Evolutionary conservation across 768 basidiomycete species (phyloP), one percentile per base, ranked within the genome.

Genomic region (Xanthoconium stramineum): DNA sequence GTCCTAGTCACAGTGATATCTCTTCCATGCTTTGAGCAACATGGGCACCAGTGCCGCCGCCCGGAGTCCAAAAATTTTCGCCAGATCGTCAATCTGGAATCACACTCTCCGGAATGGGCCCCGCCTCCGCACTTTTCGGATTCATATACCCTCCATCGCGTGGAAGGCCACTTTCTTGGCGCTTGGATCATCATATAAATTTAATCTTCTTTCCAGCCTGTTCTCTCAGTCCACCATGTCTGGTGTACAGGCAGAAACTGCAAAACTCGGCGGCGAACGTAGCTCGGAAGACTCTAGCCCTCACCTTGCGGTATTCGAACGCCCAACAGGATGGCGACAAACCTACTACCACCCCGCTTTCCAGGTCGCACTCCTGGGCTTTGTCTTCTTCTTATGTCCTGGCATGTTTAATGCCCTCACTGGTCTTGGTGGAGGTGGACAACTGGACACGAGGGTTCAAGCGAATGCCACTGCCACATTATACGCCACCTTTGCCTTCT

Each of bases 391-490:
- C 66, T 81, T 84, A 82, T 60, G 74, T 52, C 73, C 73, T 69
- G 89, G 90, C 55, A 79, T 91, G 53, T 91, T 89, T 74, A 93
- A 91, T 64, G 84, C 89, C 0, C 74, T 91, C 64, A 86, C 82
- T 53, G 89, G 12, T 35, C 77, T 94, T 45, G 91, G 92, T 5
- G 89, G 80, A 42, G 90, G 88, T 43, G 91, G 91, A 0, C 87
- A 88, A 70, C 65, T 89, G 42, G 83, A 88, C 63, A 52, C 80
- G 4, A 76, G 74, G 3, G 86, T 82, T 12, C 80, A 79, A 65
- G 85, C 88, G 9, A 89, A 91, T 63, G 79, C 87, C 5, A 89
- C 82, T 60, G 73, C 83, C 0, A 81, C 85, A 2, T 68, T 90
- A 5, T 91, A 92, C 58, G 69, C 83, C 1, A 80, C 79, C 6